phyloP scores from a whole-genome alignment of 345 rosid genomes.

The Rhodamnia rubescens region DNA sequence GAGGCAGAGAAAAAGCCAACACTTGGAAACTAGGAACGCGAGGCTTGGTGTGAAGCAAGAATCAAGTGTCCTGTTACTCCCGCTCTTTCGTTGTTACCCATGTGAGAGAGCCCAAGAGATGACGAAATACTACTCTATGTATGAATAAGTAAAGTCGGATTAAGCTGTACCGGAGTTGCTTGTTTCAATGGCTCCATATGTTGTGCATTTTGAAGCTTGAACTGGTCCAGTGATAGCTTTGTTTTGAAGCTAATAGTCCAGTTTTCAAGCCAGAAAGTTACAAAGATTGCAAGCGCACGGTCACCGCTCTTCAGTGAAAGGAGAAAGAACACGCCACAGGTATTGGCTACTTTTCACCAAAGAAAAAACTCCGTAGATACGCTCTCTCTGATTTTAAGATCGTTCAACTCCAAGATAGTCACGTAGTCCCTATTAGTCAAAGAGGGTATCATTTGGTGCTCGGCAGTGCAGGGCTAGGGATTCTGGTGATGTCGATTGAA shows the following conservation, averaged over 20 bases:
- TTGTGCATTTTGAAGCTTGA: neutral
- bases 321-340: neutral
- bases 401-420: neutral
- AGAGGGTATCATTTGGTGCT: neutral
- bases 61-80: rapidly evolving
- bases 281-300: neutral
- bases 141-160: neutral
- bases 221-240: neutral
- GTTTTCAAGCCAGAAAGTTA: neutral
- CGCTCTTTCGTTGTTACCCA: neutral
- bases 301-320: too few relatives aligned
- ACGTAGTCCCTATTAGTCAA: neutral
- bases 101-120: neutral
- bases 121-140: neutral
- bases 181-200: neutral
- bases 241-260: neutral
- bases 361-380: neutral
- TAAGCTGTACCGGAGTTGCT: neutral
- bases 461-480: neutral
- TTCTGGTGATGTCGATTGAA: neutral
- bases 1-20: too few relatives aligned
- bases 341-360: neutral
- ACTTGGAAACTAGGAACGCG: too few relatives aligned
- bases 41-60: neutral
- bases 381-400: neutral